Percentiles rank a stretch among this genome's conserved stretches.
Conservation (phyloP, 768 basidiomycete genomes). For the Leccinum pellstonianum region DNA sequence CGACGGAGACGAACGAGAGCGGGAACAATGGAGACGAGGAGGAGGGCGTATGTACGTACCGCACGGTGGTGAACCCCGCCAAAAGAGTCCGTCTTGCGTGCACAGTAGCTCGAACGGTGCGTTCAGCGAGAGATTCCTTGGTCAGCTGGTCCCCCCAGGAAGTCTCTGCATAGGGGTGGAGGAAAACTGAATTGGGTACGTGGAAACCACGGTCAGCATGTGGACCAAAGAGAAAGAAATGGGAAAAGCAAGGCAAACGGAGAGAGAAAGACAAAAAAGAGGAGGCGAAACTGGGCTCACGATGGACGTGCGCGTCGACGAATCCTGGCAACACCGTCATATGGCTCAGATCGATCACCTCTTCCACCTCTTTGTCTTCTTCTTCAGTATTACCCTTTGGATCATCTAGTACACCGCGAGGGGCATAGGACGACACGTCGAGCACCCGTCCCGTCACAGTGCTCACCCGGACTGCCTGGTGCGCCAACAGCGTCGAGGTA, state of each 20-base stretch:
- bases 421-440: constrained; percentile 33
- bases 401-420: background rate
- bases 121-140: constrained; percentile 55
- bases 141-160: constrained; percentile 63
- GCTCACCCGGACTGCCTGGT: constrained; percentile 50
- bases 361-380: constrained; percentile 4
- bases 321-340: constrained; percentile 56
- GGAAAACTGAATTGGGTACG: constrained; percentile 40
- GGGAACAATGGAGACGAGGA: background rate
- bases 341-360: constrained; percentile 31
- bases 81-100: constrained; percentile 57
- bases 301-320: constrained; percentile 56
- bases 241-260: background rate
- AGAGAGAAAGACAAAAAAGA: background rate
- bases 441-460: constrained; percentile 47
- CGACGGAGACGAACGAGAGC: background rate
- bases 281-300: constrained; percentile 25
- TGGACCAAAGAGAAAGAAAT: background rate
- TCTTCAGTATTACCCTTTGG: background rate
- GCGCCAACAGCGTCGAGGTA: constrained; percentile 38
- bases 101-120: constrained; percentile 57
- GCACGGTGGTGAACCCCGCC: constrained; percentile 63
- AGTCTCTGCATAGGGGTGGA: constrained; percentile 59
- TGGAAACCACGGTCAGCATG: background rate
- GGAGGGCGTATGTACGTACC: constrained; percentile 35